phyloP scores from a whole-genome alignment of 495 filamentous ascomycete species.

The Penicillium angulare region DNA sequence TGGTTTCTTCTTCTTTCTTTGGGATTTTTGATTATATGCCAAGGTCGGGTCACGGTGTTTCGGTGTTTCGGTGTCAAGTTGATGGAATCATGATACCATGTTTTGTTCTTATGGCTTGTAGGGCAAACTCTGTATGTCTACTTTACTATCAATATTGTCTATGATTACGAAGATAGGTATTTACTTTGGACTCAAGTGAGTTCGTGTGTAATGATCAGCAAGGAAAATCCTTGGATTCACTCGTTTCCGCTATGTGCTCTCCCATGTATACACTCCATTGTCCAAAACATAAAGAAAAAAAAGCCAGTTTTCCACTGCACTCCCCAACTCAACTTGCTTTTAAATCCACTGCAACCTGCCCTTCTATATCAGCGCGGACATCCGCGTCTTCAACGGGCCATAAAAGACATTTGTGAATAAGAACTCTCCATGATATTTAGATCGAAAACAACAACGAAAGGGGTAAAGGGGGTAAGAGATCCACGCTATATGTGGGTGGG shows the following conservation, averaged over 20 bases:
- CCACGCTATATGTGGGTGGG: constrained; percentile 14
- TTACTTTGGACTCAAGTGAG: neutral
- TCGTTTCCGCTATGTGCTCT: constrained; percentile 18
- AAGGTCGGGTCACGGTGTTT: constrained; percentile 22
- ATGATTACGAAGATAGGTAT: constrained; percentile 1
- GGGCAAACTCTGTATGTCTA: neutral
- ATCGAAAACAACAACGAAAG: constrained; percentile 64
- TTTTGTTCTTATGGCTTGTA: constrained; percentile 6
- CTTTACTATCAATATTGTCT: neutral
- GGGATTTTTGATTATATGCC: constrained; percentile 3
- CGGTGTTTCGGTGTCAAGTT: constrained; percentile 1
- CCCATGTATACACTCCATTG: constrained; percentile 15
- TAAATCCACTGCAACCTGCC: constrained; percentile 8
- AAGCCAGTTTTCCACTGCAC: constrained; percentile 16
- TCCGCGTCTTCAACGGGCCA: constrained; percentile 57
- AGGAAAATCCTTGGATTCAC: constrained; percentile 1
- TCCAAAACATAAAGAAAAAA: constrained; percentile 11
- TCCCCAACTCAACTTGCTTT: constrained; percentile 22
- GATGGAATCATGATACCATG: constrained; percentile 31
- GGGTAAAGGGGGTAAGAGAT: constrained; percentile 25
- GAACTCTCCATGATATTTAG: constrained; percentile 63
- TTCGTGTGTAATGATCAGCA: neutral
- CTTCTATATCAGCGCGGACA: constrained; percentile 45
- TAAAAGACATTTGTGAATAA: constrained; percentile 50
- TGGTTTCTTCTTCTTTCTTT: constrained; percentile 1